Conservation (phyloP, 441 rosid species). For the Adansonia gregorii region DNA sequence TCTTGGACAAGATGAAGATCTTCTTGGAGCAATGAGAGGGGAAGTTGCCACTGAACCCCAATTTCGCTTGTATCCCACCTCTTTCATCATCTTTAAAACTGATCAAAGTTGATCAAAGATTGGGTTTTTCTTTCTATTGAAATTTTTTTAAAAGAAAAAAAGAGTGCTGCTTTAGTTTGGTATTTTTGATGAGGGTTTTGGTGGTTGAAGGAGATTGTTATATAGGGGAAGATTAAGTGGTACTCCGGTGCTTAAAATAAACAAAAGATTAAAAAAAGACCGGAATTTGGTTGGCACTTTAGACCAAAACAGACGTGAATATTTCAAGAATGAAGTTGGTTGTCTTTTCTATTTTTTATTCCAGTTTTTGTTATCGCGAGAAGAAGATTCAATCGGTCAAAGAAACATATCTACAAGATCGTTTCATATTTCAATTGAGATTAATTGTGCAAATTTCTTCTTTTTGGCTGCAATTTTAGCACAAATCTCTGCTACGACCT, state of each 20-base stretch:
- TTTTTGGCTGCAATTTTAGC: not conserved
- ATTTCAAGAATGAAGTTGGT: not conserved
- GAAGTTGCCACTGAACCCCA: constrained; percentile 51
- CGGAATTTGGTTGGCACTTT: not conserved
- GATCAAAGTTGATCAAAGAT: not conserved
- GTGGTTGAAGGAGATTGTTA: not conserved
- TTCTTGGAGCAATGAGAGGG: constrained; percentile 36
- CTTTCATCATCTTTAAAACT: constrained; percentile 38
- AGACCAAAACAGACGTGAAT: not conserved
- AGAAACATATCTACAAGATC: not conserved
- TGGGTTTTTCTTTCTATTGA: not conserved
- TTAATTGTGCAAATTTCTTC: too few relatives aligned
- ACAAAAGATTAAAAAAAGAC: not conserved
- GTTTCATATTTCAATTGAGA: not conserved
- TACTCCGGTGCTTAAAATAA: not conserved
- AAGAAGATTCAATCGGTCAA: not conserved
- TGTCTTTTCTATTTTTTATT: not conserved
- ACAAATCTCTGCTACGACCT: not conserved
- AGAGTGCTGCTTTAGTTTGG: not conserved
- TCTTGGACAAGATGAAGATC: constrained; percentile 36
- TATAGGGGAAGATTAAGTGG: not conserved
- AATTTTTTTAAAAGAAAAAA: not conserved
- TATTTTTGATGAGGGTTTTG: not conserved
- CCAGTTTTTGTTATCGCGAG: not conserved
- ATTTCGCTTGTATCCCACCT: constrained; percentile 40